Percentiles rank a stretch among this genome's conserved stretches.
These are phyloP conservation scores for Helenozyma baotianmanensis DNA, from an alignment of 805 yeast species.

Conservation along the genomic window DNA sequence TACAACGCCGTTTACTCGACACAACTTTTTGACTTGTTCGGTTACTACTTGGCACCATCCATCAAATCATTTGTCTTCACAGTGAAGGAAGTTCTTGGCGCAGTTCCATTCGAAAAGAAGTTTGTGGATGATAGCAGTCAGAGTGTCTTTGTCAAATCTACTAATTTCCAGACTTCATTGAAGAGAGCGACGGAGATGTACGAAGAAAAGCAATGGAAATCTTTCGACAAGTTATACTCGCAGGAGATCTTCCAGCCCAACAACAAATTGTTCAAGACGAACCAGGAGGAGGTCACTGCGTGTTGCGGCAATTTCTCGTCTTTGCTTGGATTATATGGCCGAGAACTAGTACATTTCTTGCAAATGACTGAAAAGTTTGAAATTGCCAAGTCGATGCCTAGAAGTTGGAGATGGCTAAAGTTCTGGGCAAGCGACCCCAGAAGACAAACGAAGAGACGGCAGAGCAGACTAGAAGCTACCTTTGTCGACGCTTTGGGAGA, in stretches of 20 bases:
- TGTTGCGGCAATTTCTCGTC: constrained; percentile 77
- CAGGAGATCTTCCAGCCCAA: constrained; percentile 45
- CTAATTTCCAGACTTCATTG: constrained; percentile 45
- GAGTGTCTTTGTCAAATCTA: constrained; percentile 34
- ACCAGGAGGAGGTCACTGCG: constrained; percentile 79
- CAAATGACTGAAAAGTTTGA: constrained; percentile 40
- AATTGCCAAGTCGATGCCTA: constrained; percentile 14
- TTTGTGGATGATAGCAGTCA: constrained; percentile 17
- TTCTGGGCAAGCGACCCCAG: constrained; percentile 39
- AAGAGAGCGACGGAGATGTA: constrained; percentile 50
- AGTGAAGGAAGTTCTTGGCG: constrained; percentile 54
- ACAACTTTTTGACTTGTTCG: constrained; percentile 62
- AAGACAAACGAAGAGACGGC: constrained; percentile 3
- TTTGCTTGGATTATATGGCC: constrained; percentile 57
- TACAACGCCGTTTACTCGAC: constrained; percentile 25
- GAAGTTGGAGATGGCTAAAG: constrained; percentile 50
- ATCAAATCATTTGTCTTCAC: constrained; percentile 63
- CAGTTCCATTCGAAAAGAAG: constrained; percentile 49
- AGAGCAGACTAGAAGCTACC: constrained; percentile 7
- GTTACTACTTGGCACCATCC: constrained; percentile 67
- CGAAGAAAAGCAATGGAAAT: constrained; percentile 49
- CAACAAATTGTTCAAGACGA: constrained; percentile 41
- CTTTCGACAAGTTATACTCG: constrained; percentile 55
- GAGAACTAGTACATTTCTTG: constrained; percentile 50
- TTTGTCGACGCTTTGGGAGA: constrained; percentile 18